These are phyloP conservation scores for Eucalyptus albens DNA, from an alignment of 345 rosid species.

Conservation along the genomic window DNA sequence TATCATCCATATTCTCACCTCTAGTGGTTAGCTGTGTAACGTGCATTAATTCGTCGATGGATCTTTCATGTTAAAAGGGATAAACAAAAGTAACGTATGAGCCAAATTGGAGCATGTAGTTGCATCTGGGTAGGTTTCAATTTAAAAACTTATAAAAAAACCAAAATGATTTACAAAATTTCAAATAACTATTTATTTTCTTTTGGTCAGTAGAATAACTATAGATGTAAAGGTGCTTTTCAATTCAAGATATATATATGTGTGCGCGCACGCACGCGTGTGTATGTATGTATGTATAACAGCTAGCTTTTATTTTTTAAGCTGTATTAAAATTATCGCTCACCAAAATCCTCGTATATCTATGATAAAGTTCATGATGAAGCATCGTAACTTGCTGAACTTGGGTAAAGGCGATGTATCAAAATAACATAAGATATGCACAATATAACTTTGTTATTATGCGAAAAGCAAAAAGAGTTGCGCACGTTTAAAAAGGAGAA, in stretches of 20 bases:
- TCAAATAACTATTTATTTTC: too few relatives aligned
- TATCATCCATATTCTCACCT: background rate
- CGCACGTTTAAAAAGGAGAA: background rate
- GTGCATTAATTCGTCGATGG: background rate
- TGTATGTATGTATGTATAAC: accelerated
- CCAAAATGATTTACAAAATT: background rate
- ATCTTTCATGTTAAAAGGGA: background rate
- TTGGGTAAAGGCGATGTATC: too few relatives aligned
- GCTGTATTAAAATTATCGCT: background rate
- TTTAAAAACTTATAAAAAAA: too few relatives aligned
- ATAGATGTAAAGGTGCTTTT: background rate
- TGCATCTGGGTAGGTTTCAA: background rate
- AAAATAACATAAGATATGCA: too few relatives aligned
- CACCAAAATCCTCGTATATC: background rate
- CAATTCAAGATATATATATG: too few relatives aligned
- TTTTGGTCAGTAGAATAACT: background rate
- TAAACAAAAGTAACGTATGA: background rate
- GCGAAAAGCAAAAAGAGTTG: accelerated
- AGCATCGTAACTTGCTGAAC: accelerated
- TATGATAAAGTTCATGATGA: too few relatives aligned
- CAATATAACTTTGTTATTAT: too few relatives aligned
- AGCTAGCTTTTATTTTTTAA: background rate
- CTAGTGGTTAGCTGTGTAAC: background rate
- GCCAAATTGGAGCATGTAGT: background rate
- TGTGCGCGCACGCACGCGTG: accelerated